These are phyloP conservation scores for Leccinum obscurum DNA, from an alignment of 768 basidiomycete species.

Conservation along the genomic window DNA sequence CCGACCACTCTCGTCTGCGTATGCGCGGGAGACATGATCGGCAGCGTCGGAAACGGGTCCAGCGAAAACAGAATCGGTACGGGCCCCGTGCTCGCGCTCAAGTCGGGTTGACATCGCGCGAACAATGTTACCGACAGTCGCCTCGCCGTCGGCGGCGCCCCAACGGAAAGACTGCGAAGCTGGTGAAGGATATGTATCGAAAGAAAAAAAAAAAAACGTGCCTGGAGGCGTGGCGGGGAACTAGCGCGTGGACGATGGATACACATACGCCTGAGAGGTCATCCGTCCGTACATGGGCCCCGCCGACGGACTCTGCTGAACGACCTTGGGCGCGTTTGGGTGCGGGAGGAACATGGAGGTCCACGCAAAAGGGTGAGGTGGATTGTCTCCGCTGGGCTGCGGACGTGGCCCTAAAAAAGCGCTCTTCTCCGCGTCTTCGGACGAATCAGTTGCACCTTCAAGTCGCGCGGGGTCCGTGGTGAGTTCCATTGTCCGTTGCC, in stretches of 20 bases:
- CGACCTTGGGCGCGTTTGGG: constrained; percentile 51
- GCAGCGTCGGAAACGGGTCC: constrained; percentile 44
- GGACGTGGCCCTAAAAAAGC: constrained; percentile 31
- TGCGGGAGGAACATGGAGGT: constrained; percentile 54
- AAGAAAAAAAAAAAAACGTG: constrained; percentile 20
- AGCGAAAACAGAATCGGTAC: constrained; percentile 61
- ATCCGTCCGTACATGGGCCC: constrained; percentile 63
- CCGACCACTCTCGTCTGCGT: not conserved
- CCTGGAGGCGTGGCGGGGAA: constrained; percentile 21
- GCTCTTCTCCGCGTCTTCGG: constrained; percentile 14
- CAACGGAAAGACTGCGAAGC: constrained; percentile 21
- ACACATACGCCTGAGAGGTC: constrained; percentile 19
- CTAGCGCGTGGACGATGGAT: constrained; percentile 1
- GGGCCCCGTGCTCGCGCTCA: constrained; percentile 50
- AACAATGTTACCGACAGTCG: constrained; percentile 51
- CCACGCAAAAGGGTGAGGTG: constrained; percentile 32
- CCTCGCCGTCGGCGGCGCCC: constrained; percentile 22
- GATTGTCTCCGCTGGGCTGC: constrained; percentile 6
- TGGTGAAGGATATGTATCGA: constrained; percentile 30
- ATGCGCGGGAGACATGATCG: constrained; percentile 3
- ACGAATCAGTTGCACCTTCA: not conserved
- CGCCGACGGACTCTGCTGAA: constrained; percentile 17
- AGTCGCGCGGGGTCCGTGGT: constrained; percentile 17
- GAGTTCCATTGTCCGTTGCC: constrained; percentile 56
- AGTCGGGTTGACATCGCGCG: constrained; percentile 52